phyloP scores from a whole-genome alignment of 495 filamentous ascomycete species.

The Penicillium manginii region DNA sequence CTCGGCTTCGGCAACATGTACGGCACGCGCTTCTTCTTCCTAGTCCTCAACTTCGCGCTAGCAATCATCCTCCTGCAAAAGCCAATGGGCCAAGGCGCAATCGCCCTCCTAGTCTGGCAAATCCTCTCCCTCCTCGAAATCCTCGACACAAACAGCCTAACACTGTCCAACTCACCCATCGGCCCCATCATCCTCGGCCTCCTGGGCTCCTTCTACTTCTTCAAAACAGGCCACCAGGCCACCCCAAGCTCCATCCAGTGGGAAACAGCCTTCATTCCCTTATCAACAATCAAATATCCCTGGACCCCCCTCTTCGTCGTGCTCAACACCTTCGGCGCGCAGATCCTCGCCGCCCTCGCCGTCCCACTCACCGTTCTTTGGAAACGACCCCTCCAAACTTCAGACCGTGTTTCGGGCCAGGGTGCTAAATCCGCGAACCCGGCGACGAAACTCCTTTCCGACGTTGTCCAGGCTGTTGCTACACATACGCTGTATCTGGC shows the following conservation, averaged over 20 bases:
- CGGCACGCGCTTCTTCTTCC: slow-evolving; percentile 86
- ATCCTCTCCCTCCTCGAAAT: slow-evolving; percentile 88
- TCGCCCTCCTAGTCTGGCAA: slow-evolving; percentile 80
- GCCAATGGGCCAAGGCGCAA: slow-evolving; percentile 87
- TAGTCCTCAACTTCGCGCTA: slow-evolving; percentile 76
- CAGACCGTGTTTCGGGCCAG: slow-evolving; percentile 28
- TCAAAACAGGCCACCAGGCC: slow-evolving; percentile 97
- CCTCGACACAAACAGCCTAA: slow-evolving; percentile 74
- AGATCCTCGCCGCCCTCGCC: slow-evolving; percentile 77
- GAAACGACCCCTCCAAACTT: slow-evolving; percentile 64
- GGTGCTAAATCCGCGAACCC: slow-evolving; percentile 44
- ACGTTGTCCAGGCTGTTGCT: slow-evolving; percentile 67
- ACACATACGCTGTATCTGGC: slow-evolving; percentile 82
- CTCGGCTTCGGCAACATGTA: slow-evolving; percentile 91
- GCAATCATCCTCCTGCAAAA: slow-evolving; percentile 83
- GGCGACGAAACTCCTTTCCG: slow-evolving; percentile 57
- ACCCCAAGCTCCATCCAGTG: slow-evolving; percentile 88
- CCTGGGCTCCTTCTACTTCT: slow-evolving; percentile 89
- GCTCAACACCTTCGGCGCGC: slow-evolving; percentile 86
- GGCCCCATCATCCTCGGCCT: slow-evolving; percentile 84
- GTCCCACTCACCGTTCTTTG: slow-evolving; percentile 85
- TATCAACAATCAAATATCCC: slow-evolving; percentile 82
- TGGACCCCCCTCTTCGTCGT: slow-evolving; percentile 82
- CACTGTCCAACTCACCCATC: slow-evolving; percentile 64
- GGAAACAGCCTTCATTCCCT: slow-evolving; percentile 93